Base-by-base conservation (phyloP, 2,329 filamentous ascomycete species). In the Shiraia sp. region DNA sequence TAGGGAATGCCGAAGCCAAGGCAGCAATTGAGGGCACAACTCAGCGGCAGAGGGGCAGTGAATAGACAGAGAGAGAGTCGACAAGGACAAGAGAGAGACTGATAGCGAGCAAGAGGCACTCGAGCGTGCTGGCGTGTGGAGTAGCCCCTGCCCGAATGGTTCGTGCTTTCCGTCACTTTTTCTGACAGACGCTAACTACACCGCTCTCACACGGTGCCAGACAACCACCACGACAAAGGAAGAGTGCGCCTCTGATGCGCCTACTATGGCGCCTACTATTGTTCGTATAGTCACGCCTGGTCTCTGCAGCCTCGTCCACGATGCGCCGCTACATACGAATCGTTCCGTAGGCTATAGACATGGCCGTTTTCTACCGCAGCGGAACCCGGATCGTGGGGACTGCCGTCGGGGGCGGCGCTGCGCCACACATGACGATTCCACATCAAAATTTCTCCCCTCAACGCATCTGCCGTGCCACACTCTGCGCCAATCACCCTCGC, bases 81-180 rank as follows among this genome's bases (percentile, higher is more conserved):
- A 9, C 15, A 32, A n/a, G 14, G 14, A 17, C 33, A 26, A 24
- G 23, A 27, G 27, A 26, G n/a, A n/a, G n/a, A n/a, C n/a, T n/a
- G n/a, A n/a, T n/a, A n/a, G n/a, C n/a, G 33, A 16, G 33, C 31
- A 38, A 32, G 27, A 41, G 25, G 26, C 28, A 39, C 26, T 36
- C 27, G 35, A 36, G 31, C 42, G 37, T 25, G 16, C 32, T 41
- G 33, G 22, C 34, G 29, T 46, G 42, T 46, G 42, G 35, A 49
- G 41, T 25, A 41, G 34, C 48, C 50, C 49, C 44, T 49, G 40
- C n/a, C 42, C 30, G 13, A 40, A 43, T 38, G 41, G 48, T 41
- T 36, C 44, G 44, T 47, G 44, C 47, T 37, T 47, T 38, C 48
- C 42, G 45, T 46, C 33, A 45, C 41, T 50, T 55, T 54, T 55